Conservation (phyloP, 140 eudicot genomes). For the Anethum foeniculum region DNA sequence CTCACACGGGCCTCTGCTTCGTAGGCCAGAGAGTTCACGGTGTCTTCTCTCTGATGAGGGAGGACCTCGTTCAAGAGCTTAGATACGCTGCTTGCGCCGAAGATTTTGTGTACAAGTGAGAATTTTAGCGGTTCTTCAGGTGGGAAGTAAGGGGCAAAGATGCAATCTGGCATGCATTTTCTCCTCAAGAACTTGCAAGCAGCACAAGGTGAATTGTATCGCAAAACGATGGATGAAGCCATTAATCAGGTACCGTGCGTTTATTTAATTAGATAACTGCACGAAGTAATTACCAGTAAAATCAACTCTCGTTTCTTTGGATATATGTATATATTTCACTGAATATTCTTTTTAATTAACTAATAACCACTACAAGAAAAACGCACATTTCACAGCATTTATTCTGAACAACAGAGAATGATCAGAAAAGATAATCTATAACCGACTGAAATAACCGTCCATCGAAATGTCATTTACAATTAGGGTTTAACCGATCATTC, state of each 20-base stretch:
- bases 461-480: no score
- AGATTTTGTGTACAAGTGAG: slow-evolving; percentile 83
- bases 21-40: slow-evolving; percentile 75
- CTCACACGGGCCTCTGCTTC: slow-evolving; percentile 88
- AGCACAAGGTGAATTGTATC: slow-evolving; percentile 78
- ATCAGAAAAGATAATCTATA: no score
- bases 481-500: no score
- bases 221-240: neutral
- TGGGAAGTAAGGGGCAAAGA: slow-evolving; percentile 79
- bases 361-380: no score
- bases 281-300: neutral
- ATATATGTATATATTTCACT: no score
- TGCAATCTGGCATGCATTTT: slow-evolving; percentile 87
- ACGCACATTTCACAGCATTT: no score
- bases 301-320: neutral
- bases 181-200: slow-evolving; percentile 88
- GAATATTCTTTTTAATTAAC: no score
- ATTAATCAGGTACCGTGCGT: neutral
- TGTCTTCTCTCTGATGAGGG: slow-evolving; percentile 82
- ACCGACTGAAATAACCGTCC: no score
- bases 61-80: slow-evolving; percentile 74
- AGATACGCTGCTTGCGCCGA: slow-evolving; percentile 81
- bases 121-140: slow-evolving; percentile 86
- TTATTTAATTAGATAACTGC: neutral
- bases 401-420: no score